Evolutionary conservation across 2,329 filamentous ascomycete species (phyloP).

Genomic region (Phialocephala subalpina): DNA sequence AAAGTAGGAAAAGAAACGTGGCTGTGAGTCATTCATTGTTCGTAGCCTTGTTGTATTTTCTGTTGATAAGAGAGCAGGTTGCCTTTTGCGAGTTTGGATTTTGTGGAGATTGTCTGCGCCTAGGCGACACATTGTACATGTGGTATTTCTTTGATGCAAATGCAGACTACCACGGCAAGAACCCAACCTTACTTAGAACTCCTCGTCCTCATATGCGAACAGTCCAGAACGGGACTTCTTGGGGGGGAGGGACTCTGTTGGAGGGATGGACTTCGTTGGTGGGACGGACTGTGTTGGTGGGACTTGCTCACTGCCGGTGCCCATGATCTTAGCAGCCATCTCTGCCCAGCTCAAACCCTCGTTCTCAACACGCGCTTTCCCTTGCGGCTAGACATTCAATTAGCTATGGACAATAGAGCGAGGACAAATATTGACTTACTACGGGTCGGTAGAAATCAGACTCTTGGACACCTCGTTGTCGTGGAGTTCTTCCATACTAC

Average conservation of each 20-base stretch:
- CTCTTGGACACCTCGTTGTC: background rate
- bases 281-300: background rate
- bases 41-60: background rate
- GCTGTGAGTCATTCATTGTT: background rate
- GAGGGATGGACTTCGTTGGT: background rate
- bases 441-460: background rate
- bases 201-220: background rate
- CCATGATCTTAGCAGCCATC: background rate
- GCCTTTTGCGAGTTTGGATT: no score
- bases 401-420: background rate
- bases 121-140: no score
- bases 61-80: no score
- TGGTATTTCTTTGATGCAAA: no score
- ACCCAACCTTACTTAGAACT: background rate
- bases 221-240: background rate
- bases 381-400: background rate
- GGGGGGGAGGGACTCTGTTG: background rate
- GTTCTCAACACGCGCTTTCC: no score
- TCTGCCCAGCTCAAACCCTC: background rate
- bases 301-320: background rate
- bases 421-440: background rate
- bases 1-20: background rate
- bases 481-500: background rate
- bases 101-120: no score
- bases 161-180: no score